A percentile compares a stretch with the other conserved stretches of the same genome.
Evolutionary conservation across 345 rosid species (phyloP).

Genomic region (Citrus australasica): DNA sequence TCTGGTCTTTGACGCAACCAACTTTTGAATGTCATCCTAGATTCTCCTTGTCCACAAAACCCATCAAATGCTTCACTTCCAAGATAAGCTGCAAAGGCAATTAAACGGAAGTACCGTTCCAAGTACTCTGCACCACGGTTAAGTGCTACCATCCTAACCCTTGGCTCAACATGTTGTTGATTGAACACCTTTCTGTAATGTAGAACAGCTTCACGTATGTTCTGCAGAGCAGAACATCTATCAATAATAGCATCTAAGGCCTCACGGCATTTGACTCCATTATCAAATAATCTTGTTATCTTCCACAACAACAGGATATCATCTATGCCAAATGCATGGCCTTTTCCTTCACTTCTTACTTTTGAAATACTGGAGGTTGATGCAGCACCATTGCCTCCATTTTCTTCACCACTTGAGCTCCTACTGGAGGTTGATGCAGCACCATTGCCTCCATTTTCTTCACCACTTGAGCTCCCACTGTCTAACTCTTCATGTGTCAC

Average conservation of each 20-base stretch:
- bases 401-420: conserved; percentile 92
- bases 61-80: conserved; percentile 96
- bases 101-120: conserved; percentile 85
- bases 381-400: conserved; percentile 40
- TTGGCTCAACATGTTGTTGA: conserved; percentile 89
- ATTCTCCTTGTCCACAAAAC: conserved; percentile 73
- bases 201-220: conserved; percentile 92
- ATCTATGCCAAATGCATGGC: conserved; percentile 80
- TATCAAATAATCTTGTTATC: conserved; percentile 88
- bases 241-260: conserved; percentile 91
- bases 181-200: conserved; percentile 80
- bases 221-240: conserved; percentile 94
- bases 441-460: conserved; percentile 62
- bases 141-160: conserved; percentile 85
- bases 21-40: conserved; percentile 73
- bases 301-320: conserved; percentile 84
- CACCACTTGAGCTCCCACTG: conserved; percentile 83
- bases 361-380: conserved; percentile 30
- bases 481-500: conserved; percentile 60
- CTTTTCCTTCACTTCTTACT: conserved; percentile 46
- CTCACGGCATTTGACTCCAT: conserved; percentile 88
- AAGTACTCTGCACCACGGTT: conserved; percentile 94
- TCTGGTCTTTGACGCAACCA: conserved; percentile 92
- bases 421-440: conserved; percentile 43
- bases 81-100: conserved; percentile 96